Evolutionary conservation across 1,284 basidiomycete species (phyloP).

Genomic region (Tetrapyrgos nigripes): DNA sequence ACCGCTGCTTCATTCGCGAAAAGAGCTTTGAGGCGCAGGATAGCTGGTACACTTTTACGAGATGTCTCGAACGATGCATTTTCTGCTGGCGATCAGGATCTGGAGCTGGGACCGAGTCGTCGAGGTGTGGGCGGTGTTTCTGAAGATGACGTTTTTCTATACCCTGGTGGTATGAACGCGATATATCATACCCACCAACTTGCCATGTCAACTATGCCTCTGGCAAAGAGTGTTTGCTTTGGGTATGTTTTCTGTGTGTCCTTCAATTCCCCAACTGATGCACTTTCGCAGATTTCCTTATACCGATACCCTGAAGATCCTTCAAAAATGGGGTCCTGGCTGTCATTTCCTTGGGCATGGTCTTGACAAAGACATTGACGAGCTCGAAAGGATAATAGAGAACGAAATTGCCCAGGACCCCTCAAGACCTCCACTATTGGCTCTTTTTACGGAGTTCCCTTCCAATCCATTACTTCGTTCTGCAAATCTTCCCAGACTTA

Average conservation of each 20-base stretch:
- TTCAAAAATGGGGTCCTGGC: conserved; percentile 97
- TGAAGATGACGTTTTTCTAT: conserved; percentile 90
- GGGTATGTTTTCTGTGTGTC: conserved; percentile 62
- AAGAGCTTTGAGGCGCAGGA: conserved; percentile 83
- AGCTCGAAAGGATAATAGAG: conserved; percentile 71
- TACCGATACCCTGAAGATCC: conserved; percentile 95
- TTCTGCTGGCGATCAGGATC: conserved; percentile 52
- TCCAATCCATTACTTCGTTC: conserved; percentile 93
- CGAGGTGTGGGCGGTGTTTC: conserved; percentile 68
- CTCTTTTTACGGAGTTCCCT: conserved; percentile 90
- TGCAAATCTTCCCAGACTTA: conserved; percentile 81
- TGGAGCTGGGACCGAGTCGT: conserved; percentile 60
- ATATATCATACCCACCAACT: conserved; percentile 92
- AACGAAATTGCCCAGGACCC: conserved; percentile 48
- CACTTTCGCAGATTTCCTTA: conserved; percentile 85
- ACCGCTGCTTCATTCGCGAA: conserved; percentile 82
- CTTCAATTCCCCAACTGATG: conserved; percentile 5
- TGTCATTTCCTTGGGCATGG: conserved; percentile 92
- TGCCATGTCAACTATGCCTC: conserved; percentile 55
- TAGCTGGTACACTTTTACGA: conserved; percentile 85
- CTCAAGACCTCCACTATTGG: conserved; percentile 58
- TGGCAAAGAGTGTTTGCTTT: conserved; percentile 90
- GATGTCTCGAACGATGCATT: conserved; percentile 53
- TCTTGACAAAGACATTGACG: conserved; percentile 76
- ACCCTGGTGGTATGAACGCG: conserved; percentile 89